A percentile compares a stretch with the other conserved stretches of the same genome.
Evolutionary conservation across 2,329 filamentous ascomycete species (phyloP).

Genomic region (Venturia aucupariae): DNA sequence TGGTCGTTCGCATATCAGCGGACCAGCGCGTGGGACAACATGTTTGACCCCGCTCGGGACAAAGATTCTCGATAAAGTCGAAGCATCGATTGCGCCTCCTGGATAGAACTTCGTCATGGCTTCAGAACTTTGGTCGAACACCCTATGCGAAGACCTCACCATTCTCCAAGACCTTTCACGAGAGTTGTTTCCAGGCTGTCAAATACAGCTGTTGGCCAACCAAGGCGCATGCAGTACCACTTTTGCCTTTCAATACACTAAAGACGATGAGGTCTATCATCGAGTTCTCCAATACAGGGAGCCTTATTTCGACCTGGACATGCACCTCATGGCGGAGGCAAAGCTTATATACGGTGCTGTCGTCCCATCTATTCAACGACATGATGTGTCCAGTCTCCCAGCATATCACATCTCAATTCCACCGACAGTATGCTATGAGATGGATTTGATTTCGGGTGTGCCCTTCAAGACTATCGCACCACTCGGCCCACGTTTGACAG

Average conservation of each 20-base stretch:
- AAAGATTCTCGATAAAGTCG: not conserved
- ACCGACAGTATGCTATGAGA: slow-evolving; percentile 21
- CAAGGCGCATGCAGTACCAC: slow-evolving; percentile 7
- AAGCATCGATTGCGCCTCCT: not conserved
- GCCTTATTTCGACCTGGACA: slow-evolving; percentile 13
- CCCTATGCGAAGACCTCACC: not conserved
- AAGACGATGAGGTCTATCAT: not conserved
- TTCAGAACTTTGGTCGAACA: not conserved
- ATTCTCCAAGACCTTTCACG: not conserved
- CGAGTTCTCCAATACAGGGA: slow-evolving; percentile 17
- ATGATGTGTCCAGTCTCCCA: slow-evolving; percentile 12
- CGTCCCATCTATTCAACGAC: slow-evolving; percentile 19
- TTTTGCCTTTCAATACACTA: not conserved
- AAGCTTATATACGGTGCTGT: slow-evolving; percentile 19
- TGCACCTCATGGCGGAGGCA: slow-evolving; percentile 20
- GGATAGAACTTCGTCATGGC: not conserved
- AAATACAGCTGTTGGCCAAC: not conserved
- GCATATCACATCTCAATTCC: slow-evolving; percentile 14
- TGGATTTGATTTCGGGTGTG: slow-evolving; percentile 22
- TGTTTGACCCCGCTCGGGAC: not conserved
- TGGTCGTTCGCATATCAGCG: not conserved
- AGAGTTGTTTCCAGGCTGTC: not conserved
- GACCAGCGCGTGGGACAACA: slow-evolving; percentile 5
- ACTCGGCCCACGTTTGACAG: slow-evolving; percentile 11
- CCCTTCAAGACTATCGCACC: slow-evolving; percentile 19